phyloP scores from a whole-genome alignment of 176 grass and related monocot species.

The Musa itinerans region DNA sequence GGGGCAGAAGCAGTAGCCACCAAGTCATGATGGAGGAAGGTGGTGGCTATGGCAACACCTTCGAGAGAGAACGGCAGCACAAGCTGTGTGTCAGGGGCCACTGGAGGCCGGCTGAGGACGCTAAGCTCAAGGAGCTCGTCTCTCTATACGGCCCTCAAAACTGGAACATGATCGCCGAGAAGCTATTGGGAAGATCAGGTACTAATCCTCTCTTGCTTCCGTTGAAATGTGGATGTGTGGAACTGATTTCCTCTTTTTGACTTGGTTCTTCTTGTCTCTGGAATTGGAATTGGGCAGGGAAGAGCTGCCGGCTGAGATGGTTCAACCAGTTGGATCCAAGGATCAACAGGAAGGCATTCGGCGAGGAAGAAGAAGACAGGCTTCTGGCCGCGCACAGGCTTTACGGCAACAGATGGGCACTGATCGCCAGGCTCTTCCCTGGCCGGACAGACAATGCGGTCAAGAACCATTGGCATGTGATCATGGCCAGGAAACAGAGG shows the following conservation, averaged over 20 bases:
- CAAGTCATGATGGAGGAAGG: background rate
- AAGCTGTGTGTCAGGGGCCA: conserved; percentile 12
- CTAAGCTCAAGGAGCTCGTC: conserved; percentile 16
- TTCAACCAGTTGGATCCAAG: conserved; percentile 18
- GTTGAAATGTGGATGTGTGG: no score
- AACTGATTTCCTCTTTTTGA: background rate
- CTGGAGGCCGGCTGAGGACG: conserved; percentile 19
- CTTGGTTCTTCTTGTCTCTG: background rate
- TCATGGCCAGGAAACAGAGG: conserved; percentile 20
- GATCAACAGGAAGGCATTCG: conserved; percentile 18
- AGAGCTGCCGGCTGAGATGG: conserved; percentile 22
- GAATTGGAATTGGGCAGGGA: conserved; percentile 6
- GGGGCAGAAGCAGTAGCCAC: background rate
- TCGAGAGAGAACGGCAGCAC: background rate
- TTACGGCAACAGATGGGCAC: conserved; percentile 16
- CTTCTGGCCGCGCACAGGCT: conserved; percentile 16
- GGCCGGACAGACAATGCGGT: conserved; percentile 16
- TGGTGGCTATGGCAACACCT: background rate
- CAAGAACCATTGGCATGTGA: conserved; percentile 23
- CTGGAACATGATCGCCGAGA: conserved; percentile 21
- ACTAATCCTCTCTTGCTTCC: background rate
- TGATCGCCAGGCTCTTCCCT: conserved; percentile 16
- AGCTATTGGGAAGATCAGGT: conserved; percentile 15
- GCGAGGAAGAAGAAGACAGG: conserved; percentile 16
- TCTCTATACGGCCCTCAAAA: conserved; percentile 5